Evolutionary conservation across 176 grass and related monocot genomes (phyloP).

Genomic region (Metroxylon sagu): DNA sequence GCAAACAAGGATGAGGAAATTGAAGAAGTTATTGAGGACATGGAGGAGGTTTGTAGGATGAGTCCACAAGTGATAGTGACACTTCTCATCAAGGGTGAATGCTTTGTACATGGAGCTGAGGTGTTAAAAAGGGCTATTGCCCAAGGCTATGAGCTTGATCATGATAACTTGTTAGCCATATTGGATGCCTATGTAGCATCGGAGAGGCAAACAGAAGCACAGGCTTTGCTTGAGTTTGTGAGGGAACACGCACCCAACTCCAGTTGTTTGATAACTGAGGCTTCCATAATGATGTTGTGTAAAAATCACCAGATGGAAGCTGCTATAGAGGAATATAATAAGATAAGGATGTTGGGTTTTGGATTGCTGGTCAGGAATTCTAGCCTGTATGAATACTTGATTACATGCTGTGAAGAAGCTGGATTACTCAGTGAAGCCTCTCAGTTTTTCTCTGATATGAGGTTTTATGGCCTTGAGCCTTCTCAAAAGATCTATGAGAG

Average conservation of each 20-base stretch:
- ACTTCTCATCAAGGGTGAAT: constrained; percentile 52
- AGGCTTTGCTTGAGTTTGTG: constrained; percentile 66
- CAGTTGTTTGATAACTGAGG: constrained; percentile 52
- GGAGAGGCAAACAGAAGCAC: constrained; percentile 38
- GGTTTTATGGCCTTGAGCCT: constrained; percentile 51
- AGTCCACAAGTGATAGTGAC: constrained; percentile 32
- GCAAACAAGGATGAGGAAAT: constrained; percentile 35
- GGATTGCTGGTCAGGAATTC: constrained; percentile 32
- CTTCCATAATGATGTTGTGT: constrained; percentile 70
- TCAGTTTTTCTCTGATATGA: constrained; percentile 84
- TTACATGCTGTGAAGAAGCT: constrained; percentile 54
- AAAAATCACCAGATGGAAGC: constrained; percentile 37
- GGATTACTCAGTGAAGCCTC: constrained; percentile 55
- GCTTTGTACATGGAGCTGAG: constrained; percentile 52
- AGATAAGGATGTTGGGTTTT: constrained; percentile 25
- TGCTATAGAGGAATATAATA: constrained; percentile 61
- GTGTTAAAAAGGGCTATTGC: constrained; percentile 64
- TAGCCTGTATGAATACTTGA: constrained; percentile 61
- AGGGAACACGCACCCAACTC: constrained; percentile 37
- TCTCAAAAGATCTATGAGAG: constrained; percentile 54
- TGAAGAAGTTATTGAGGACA: constrained; percentile 55
- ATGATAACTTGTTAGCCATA: constrained; percentile 51
- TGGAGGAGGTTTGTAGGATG: constrained; percentile 62
- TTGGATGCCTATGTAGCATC: constrained; percentile 50
- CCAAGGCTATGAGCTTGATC: constrained; percentile 48